Base-by-base conservation (phyloP, 306 rosid species). In the Pyrus pyrifolia region DNA sequence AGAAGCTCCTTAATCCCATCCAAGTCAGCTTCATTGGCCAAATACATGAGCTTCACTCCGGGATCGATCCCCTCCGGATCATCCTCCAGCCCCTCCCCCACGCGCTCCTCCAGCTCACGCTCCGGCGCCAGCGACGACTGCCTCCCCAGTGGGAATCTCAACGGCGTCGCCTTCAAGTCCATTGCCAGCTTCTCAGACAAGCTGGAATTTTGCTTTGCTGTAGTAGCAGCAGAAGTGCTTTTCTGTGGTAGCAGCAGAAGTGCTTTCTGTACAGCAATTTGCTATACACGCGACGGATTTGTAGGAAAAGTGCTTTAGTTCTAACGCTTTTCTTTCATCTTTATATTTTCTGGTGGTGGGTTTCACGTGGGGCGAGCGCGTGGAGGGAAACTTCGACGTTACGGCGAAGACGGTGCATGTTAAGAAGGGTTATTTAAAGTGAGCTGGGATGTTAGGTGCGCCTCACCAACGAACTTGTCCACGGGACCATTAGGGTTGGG, bases 51-150 rank as follows among this genome's bases (percentile, higher is more conserved):
- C 84, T 88, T 82, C 83, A 94, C 88, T 6, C 96, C 75, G 0
- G 91, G 90, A 83, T 90, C 86, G 51, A 94, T 76, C 69, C 27
- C 85, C 52, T 35, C 89, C 62, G 70, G 42, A 3, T 49, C 60
- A 2, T 30, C 64, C 74, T 57, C 83, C 42, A 17, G 80, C 74
- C 14, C 42, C 11, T 49, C 85, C 80, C 3, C 59, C 27, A 3
- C 31, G 42, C 3, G 64, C 76, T 38, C 6, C 27, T 72, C 57
- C 52, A 15, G 25, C 1, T 38, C 61, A 19, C 78, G 66, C 21
- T 87, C 97, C 40, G 97, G 97, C 51, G 97, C 97, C 83, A 92
- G 52, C 59, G 97, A 95, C 40, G 99, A 95, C 53, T 95, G 99
- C 88, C 79, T 95, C 73, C 92, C 89, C 30, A 95, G 80, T 22